Evolutionary conservation across 2,329 filamentous ascomycete species (phyloP), one percentile per base, ranked within the genome.

Genomic region (Diaporthe sp.): DNA sequence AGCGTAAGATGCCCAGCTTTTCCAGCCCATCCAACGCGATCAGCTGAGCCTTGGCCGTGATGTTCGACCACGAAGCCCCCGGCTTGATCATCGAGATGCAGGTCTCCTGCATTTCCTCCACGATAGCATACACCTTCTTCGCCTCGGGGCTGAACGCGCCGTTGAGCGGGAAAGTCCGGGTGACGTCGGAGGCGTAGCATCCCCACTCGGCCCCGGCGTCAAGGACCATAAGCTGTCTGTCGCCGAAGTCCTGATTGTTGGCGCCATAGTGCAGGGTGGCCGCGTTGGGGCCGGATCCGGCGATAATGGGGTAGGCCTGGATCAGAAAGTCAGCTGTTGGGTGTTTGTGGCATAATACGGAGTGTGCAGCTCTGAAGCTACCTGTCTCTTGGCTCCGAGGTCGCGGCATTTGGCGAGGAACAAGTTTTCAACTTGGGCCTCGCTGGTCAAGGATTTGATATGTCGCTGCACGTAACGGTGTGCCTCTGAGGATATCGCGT

Each of bases 101-200:
- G 73, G 91, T 89, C 10, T 89, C 86, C 84, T 98, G 96, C 95
- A 98, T 98, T 76, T 89, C 87, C 79, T 94, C 87, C 4, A 98
- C 96, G 37, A 97, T 88, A 61, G 90, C 88, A 82, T 98, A 96
- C 71, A 98, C 92, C 13, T 91, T 89, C 65, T 90, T 89, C 0
- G 93, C 92, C 82, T 96, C 93, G 20, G 88, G 83, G 0, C 91
- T 90, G 79, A 95, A 98, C 0, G 77, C 75, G 8, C 94, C 94
- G 20, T 89, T 90, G 31, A 98, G 85, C 6, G 96, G 96, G 78
- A 98, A 92, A 0, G 96, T 97, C 51, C 96, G 91, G 0, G 97
- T 98, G 39, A 98, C 92, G 83, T 98, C 96, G 75, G 94, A 94
- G 42, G 95, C 95, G 83, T 99, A 98, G 79, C 94, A 93, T 67